Evolutionary conservation across 2,329 filamentous ascomycete species (phyloP).

Genomic region (Claviceps maximensis): DNA sequence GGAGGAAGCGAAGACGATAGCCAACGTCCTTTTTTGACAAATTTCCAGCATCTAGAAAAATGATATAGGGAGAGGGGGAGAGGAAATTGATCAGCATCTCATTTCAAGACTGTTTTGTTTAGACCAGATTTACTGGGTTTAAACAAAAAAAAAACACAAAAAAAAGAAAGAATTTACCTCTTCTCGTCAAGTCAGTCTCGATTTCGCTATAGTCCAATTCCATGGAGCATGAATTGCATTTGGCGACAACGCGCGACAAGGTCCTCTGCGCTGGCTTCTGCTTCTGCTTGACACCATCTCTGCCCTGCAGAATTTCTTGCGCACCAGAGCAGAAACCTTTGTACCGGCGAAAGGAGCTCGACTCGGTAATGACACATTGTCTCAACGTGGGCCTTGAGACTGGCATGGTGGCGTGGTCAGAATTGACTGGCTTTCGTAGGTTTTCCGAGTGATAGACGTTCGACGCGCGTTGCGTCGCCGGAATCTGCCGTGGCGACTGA

Average conservation of each 20-base stretch:
- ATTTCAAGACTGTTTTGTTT: no score
- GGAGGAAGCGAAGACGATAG: slow-evolving; percentile 41
- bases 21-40: slow-evolving; percentile 30
- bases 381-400: not conserved
- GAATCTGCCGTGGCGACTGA: not conserved
- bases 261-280: slow-evolving; percentile 31
- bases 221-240: slow-evolving; percentile 38
- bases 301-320: slow-evolving; percentile 33
- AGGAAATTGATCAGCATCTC: no score
- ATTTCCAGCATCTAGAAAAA: slow-evolving; percentile 24
- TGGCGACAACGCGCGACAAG: slow-evolving; percentile 23
- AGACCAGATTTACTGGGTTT: no score
- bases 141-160: not conserved
- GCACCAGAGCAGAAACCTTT: slow-evolving; percentile 44
- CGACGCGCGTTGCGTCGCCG: not conserved
- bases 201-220: slow-evolving; percentile 39
- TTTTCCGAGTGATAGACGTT: not conserved
- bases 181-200: slow-evolving; percentile 35
- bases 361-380: slow-evolving; percentile 28
- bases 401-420: not conserved
- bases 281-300: slow-evolving; percentile 35
- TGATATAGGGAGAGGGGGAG: no score
- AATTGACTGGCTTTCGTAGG: not conserved
- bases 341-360: slow-evolving; percentile 37
- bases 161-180: slow-evolving; percentile 21